Percentiles rank a stretch among this genome's conserved stretches.
Conservation (phyloP, 148 eudicot genomes). For the Vaccinium myrtillus region DNA sequence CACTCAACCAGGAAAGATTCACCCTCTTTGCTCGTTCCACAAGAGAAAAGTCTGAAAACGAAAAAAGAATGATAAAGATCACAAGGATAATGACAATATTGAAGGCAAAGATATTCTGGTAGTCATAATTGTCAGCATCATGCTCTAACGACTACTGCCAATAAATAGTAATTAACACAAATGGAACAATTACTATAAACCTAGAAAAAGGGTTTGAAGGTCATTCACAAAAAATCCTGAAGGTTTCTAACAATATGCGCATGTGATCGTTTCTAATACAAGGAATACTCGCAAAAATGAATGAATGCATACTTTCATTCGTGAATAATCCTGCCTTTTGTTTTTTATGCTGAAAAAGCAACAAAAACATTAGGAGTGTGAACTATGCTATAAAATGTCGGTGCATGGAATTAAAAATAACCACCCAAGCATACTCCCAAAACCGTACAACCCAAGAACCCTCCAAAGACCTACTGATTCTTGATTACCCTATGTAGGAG, state of each 20-base stretch:
- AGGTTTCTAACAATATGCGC: neutral
- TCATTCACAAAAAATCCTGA: neutral
- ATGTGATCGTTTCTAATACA: neutral
- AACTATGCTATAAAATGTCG: neutral
- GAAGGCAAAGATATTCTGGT: neutral
- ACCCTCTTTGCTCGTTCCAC: constrained; percentile 76
- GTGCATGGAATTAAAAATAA: neutral
- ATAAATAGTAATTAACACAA: neutral
- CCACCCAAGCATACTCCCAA: neutral
- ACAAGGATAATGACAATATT: neutral
- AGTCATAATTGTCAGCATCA: neutral
- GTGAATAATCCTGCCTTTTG: neutral
- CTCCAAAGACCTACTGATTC: neutral
- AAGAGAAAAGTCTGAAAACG: constrained; percentile 55
- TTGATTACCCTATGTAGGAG: neutral
- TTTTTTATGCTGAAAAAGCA: neutral
- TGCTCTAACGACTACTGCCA: neutral
- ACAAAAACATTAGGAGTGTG: neutral
- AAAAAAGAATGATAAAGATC: neutral
- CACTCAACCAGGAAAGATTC: constrained; percentile 70
- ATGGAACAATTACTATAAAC: neutral
- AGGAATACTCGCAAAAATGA: neutral
- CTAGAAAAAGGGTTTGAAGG: too few relatives aligned
- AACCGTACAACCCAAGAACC: neutral
- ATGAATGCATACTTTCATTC: neutral